Evolutionary conservation across 495 filamentous ascomycete genomes (phyloP).

Genomic region (Lasiosphaeriaceae sp.): DNA sequence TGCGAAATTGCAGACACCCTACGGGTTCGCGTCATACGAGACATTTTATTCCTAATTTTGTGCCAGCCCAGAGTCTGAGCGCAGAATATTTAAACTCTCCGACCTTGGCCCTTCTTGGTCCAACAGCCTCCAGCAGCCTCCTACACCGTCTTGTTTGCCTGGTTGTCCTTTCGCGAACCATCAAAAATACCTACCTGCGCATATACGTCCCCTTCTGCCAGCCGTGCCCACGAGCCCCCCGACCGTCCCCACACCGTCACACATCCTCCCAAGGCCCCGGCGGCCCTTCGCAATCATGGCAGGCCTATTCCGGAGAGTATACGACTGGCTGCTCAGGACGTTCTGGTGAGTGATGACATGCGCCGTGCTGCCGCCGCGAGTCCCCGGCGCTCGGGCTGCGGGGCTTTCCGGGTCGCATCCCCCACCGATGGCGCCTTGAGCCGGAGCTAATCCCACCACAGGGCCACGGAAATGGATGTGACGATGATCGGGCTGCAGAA

Average conservation of each 20-base stretch:
- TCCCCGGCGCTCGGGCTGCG: constrained; percentile 14
- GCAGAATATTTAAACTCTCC: constrained; percentile 35
- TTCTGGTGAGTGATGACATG: constrained; percentile 76
- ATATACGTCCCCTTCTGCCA: constrained; percentile 8
- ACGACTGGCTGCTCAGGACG: constrained; percentile 96
- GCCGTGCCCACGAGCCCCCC: constrained; percentile 13
- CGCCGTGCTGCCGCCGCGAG: constrained; percentile 4
- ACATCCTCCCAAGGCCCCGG: not conserved
- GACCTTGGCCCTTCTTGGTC: constrained; percentile 15
- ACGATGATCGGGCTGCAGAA: constrained; percentile 99
- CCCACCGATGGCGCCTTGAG: not conserved
- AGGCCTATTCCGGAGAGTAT: constrained; percentile 75
- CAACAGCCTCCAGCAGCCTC: not conserved
- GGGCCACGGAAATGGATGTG: constrained; percentile 99
- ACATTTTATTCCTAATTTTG: constrained; percentile 44
- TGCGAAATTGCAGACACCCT: constrained; percentile 26
- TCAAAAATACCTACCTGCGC: constrained; percentile 10
- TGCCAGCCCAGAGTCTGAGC: constrained; percentile 30
- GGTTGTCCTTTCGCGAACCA: not conserved
- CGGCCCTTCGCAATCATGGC: constrained; percentile 26
- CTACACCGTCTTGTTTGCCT: not conserved
- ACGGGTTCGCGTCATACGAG: constrained; percentile 38
- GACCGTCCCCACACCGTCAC: constrained; percentile 16
- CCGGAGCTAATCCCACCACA: constrained; percentile 39
- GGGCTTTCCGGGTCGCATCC: not conserved